These are phyloP conservation scores for Agrocybe pediades DNA, from an alignment of 768 basidiomycete species.

Conservation along the genomic window DNA sequence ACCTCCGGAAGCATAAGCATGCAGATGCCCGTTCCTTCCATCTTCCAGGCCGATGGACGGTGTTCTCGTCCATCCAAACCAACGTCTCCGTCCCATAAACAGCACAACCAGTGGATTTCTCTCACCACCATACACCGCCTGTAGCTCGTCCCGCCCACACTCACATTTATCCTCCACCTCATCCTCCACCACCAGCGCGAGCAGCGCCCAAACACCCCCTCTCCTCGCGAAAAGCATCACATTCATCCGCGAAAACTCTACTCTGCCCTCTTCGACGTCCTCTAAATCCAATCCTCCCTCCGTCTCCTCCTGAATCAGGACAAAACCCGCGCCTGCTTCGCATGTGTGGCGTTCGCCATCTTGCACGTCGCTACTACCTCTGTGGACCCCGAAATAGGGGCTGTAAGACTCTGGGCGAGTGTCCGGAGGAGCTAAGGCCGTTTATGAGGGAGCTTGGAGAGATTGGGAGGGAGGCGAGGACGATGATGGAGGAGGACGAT, in stretches of 20 bases:
- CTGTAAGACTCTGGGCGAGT: conserved; percentile 55
- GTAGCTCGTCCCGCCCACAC: conserved; percentile 26
- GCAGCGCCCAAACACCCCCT: conserved; percentile 34
- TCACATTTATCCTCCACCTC: conserved; percentile 31
- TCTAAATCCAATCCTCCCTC: conserved; percentile 57
- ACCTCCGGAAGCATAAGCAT: conserved; percentile 7
- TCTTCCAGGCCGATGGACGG: conserved; percentile 1
- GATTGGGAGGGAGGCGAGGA: conserved; percentile 52
- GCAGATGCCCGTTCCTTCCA: conserved; percentile 14
- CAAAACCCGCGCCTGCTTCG: conserved; percentile 77
- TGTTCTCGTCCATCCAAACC: conserved; percentile 6
- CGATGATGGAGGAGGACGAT: conserved; percentile 58
- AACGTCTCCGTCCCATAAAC: conserved; percentile 11
- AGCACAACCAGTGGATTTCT: conserved; percentile 7
- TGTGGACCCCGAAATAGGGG: conserved; percentile 46
- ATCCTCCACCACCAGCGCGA: too few species aligned
- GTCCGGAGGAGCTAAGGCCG: conserved; percentile 64
- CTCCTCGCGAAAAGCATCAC: conserved; percentile 59
- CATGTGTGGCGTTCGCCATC: conserved; percentile 71
- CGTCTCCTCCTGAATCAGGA: conserved; percentile 59
- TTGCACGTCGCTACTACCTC: conserved; percentile 62
- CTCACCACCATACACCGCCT: conserved; percentile 12
- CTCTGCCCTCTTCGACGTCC: conserved; percentile 72
- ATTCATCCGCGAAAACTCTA: conserved; percentile 88
- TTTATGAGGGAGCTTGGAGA: conserved; percentile 66